These are phyloP conservation scores for Phytophthora tubulina DNA, from an alignment of 352 stramenopile species.

Conservation along the genomic window DNA sequence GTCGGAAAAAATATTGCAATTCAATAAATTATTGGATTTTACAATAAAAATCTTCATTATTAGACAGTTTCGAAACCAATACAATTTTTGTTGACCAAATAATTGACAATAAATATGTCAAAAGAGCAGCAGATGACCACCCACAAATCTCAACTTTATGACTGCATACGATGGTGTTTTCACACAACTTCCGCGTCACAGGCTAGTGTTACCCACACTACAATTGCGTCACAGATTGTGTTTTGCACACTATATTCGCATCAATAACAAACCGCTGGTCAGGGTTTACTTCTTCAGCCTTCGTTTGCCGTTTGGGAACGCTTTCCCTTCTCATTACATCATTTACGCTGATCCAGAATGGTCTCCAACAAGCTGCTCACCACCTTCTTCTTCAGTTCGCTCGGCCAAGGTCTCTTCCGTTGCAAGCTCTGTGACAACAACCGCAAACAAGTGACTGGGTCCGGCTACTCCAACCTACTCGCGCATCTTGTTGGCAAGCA, in stretches of 20 bases:
- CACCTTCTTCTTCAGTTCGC: constrained; percentile 13
- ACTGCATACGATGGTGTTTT: background rate
- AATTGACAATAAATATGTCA: constrained; percentile 12
- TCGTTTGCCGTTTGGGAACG: no score
- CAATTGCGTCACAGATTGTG: background rate
- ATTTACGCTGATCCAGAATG: background rate
- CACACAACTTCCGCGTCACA: background rate
- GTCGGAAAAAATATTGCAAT: constrained; percentile 9
- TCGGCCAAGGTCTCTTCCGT: constrained; percentile 17
- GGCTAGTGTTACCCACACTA: background rate
- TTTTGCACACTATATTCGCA: background rate
- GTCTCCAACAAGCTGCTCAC: constrained; percentile 14
- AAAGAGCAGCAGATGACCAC: no score
- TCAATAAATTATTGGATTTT: constrained; percentile 15
- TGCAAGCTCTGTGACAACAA: constrained; percentile 10
- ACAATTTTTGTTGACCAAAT: background rate
- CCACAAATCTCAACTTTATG: background rate
- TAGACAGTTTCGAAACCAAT: background rate
- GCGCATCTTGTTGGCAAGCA: constrained; percentile 16
- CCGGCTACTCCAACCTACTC: constrained; percentile 26
- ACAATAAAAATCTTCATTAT: constrained; percentile 15
- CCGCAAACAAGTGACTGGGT: constrained; percentile 3
- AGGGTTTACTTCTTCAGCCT: no score
- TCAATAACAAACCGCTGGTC: background rate
- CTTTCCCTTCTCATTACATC: background rate